Evolutionary conservation across 2,329 filamentous ascomycete genomes (phyloP).

Genomic region (Fusarium buharicum): DNA sequence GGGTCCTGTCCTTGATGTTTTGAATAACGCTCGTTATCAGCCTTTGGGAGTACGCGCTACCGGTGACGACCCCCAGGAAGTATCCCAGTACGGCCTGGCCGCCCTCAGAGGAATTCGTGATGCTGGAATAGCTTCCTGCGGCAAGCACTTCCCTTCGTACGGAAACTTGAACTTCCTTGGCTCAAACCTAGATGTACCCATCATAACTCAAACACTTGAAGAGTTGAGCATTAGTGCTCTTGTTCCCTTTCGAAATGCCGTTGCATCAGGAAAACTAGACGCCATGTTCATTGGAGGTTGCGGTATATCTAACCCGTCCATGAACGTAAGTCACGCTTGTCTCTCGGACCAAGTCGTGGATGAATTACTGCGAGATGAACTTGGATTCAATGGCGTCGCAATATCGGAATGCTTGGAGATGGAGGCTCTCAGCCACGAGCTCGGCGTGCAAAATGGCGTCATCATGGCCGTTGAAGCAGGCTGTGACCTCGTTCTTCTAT

Average conservation of each 20-base stretch:
- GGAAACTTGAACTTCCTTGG: slow-evolving; percentile 94
- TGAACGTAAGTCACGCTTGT: slow-evolving; percentile 96
- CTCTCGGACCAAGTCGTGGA: slow-evolving; percentile 93
- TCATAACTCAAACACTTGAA: slow-evolving; percentile 93
- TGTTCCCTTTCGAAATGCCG: slow-evolving; percentile 90
- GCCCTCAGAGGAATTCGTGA: slow-evolving; percentile 94
- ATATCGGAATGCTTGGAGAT: slow-evolving; percentile 97
- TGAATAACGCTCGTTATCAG: slow-evolving; percentile 92
- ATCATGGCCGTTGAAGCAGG: slow-evolving; percentile 98
- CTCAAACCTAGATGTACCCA: slow-evolving; percentile 89
- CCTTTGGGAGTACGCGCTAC: slow-evolving; percentile 89
- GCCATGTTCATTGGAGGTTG: slow-evolving; percentile 97
- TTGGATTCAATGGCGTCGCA: slow-evolving; percentile 90
- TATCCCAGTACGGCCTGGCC: slow-evolving; percentile 89
- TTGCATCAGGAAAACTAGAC: slow-evolving; percentile 82
- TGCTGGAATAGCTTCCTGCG: slow-evolving; percentile 86
- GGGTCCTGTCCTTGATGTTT: slow-evolving; percentile 90
- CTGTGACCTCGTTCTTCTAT: slow-evolving; percentile 90
- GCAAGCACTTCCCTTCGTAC: slow-evolving; percentile 97
- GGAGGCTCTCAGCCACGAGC: slow-evolving; percentile 94
- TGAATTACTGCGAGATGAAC: slow-evolving; percentile 84
- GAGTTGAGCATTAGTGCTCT: slow-evolving; percentile 92
- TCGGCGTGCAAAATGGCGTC: slow-evolving; percentile 95
- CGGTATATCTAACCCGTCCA: slow-evolving; percentile 87
- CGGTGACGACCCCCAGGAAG: slow-evolving; percentile 94